Conservation (phyloP, 2,329 filamentous ascomycete species). For the Didymella arachidicola region DNA sequence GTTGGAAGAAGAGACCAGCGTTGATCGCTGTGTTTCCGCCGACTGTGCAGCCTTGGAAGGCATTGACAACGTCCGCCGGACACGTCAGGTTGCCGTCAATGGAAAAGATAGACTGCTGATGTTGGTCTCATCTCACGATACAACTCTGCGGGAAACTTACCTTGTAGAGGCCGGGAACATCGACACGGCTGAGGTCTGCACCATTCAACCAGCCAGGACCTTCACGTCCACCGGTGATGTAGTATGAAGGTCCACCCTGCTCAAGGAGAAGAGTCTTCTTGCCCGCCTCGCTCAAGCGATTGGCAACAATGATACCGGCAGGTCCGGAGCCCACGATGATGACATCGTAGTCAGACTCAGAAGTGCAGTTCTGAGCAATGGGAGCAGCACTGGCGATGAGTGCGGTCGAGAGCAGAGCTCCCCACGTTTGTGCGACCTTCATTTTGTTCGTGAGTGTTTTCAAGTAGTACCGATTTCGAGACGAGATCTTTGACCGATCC, state of each 20-base stretch:
- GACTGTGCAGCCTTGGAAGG: slow-evolving; percentile 60
- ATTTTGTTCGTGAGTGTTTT: slow-evolving; percentile 12
- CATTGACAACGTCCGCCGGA: slow-evolving; percentile 49
- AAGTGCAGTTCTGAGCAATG: slow-evolving; percentile 6
- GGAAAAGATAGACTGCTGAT: slow-evolving; percentile 55
- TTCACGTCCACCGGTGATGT: slow-evolving; percentile 58
- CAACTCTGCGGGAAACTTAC: background rate
- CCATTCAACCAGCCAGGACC: slow-evolving; percentile 59
- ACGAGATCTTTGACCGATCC: slow-evolving; percentile 3
- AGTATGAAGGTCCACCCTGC: slow-evolving; percentile 60
- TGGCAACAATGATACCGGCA: slow-evolving; percentile 62
- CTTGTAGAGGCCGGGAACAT: slow-evolving; percentile 62
- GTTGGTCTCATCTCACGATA: background rate
- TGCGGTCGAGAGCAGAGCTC: slow-evolving; percentile 22
- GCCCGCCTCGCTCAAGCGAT: slow-evolving; percentile 60
- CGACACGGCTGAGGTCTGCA: slow-evolving; percentile 60
- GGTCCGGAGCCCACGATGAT: slow-evolving; percentile 55
- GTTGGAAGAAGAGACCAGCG: slow-evolving; percentile 62
- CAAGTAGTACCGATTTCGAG: slow-evolving; percentile 3
- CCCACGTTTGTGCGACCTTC: slow-evolving; percentile 22
- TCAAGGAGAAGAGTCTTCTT: slow-evolving; percentile 62
- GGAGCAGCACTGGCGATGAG: slow-evolving; percentile 16
- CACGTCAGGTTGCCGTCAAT: slow-evolving; percentile 53
- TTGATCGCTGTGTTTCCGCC: slow-evolving; percentile 64
- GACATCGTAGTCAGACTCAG: slow-evolving; percentile 32